A percentile compares a stretch with the other conserved stretches of the same genome.
These are phyloP conservation scores for Sclerotinia trifoliorum DNA, from an alignment of 2,329 filamentous ascomycete genomes.

Conservation along the genomic window DNA sequence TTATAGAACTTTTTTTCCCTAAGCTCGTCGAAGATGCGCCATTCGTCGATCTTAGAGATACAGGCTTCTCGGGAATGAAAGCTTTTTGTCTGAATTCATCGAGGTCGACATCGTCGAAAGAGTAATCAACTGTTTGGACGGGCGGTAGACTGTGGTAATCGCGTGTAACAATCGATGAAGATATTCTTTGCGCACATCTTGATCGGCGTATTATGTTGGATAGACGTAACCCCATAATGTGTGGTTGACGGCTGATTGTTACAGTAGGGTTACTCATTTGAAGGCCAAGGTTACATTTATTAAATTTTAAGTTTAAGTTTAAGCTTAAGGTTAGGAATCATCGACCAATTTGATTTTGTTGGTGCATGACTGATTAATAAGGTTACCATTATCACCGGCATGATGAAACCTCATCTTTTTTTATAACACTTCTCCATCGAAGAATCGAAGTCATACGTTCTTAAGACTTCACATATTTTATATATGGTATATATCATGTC, in stretches of 20 bases:
- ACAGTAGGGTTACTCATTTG: not conserved
- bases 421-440: not conserved
- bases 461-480: not conserved
- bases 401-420: no score
- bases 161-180: not conserved
- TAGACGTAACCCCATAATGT: constrained; percentile 5
- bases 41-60: constrained; percentile 45
- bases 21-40: constrained; percentile 17
- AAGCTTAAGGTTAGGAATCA: no score
- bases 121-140: constrained; percentile 25
- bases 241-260: not conserved
- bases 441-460: not conserved
- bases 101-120: constrained; percentile 38
- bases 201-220: not conserved
- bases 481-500: not conserved
- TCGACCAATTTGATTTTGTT: no score
- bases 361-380: no score
- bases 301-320: not conserved
- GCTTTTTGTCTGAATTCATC: constrained; percentile 52
- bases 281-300: not conserved
- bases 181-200: not conserved
- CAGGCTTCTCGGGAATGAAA: constrained; percentile 53
- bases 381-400: no score
- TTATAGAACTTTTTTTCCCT: constrained; percentile 46
- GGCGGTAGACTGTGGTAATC: constrained; percentile 6